Evolutionary conservation across 2,329 filamentous ascomycete genomes (phyloP), one percentile per base, ranked within the genome.

Genomic region (Aspergillus phoenicis): DNA sequence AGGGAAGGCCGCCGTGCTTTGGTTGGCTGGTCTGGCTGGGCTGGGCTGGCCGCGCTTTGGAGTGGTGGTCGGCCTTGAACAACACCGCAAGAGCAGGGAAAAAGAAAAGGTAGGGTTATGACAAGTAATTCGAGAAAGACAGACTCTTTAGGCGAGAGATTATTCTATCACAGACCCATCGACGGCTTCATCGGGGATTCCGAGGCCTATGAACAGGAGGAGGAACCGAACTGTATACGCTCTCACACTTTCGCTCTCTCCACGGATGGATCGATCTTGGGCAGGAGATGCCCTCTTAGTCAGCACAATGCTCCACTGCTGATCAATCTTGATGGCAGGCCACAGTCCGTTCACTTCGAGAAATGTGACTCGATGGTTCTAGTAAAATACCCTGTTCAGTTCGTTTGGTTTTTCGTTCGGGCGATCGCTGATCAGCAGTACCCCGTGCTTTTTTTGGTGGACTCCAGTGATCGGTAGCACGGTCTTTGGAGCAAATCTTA

Each of bases 401-500:
- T 5, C 53, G 15, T n/a, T 36, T 11, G 17, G 41, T 36, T n/a
- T 10, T 36, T 17, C 20, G 41, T 24, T n/a, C 53, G 26, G 53
- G 39, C 26, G 53, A 56, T 45, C 53, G 43, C 41, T 56, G 53
- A 56, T 56, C 53, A 56, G 43, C 53, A 43, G 33, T 47, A 56
- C 53, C 53, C 53, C 53, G 53, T 56, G 53, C 39, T 56, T 26
- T n/a, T 56, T 26, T 22, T 47, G 53, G 53, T 56, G 38, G 39
- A 22, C n/a, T 33, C 8, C 8, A 26, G 47, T 56, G 53, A 17
- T 33, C 41, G 24, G 39, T 56, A 33, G 53, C 53, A 56, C 41
- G 53, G 53, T 56, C 52, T 41, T 10, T 55, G 13, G 10, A 17
- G 20, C 8, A 43, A 22, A 45, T 45, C 41, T 45, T 24, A 45